These are phyloP conservation scores for Talaromyces liani DNA, from an alignment of 495 filamentous ascomycete genomes.

Conservation along the genomic window DNA sequence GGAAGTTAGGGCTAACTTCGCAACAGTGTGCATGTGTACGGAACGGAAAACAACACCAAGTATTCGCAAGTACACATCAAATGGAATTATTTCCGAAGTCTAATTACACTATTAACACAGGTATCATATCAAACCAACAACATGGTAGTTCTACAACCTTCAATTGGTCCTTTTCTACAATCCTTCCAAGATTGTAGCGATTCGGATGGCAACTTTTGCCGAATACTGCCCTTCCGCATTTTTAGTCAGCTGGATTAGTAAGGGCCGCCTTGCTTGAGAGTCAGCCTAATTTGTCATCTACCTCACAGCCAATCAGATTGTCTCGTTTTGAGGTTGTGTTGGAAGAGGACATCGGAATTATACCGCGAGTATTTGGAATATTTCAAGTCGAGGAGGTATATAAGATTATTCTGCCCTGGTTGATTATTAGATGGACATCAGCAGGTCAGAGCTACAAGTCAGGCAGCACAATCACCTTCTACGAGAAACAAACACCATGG, in stretches of 20 bases:
- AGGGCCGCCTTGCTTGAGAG: not conserved
- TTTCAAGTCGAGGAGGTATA: not conserved
- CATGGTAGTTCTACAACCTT: not conserved
- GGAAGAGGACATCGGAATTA: not conserved
- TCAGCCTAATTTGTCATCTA: not conserved
- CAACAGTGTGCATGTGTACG: not conserved
- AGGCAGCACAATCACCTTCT: not conserved
- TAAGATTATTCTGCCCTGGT: not conserved
- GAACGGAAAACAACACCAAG: not conserved
- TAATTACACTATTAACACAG: not conserved
- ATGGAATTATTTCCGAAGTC: not conserved
- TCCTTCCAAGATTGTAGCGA: not conserved
- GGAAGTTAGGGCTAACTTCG: not conserved
- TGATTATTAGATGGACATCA: not conserved
- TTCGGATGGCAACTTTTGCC: not conserved
- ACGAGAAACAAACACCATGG: not conserved
- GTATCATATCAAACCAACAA: not conserved
- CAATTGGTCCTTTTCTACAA: not conserved
- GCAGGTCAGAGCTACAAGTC: not conserved
- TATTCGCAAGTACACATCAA: not conserved
- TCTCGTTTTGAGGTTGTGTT: not conserved
- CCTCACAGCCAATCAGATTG: not conserved
- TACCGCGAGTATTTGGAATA: not conserved
- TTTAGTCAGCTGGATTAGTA: not conserved
- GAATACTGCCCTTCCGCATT: not conserved